These are phyloP conservation scores for Cercophora scortea DNA, from an alignment of 495 filamentous ascomycete species.

Conservation along the genomic window DNA sequence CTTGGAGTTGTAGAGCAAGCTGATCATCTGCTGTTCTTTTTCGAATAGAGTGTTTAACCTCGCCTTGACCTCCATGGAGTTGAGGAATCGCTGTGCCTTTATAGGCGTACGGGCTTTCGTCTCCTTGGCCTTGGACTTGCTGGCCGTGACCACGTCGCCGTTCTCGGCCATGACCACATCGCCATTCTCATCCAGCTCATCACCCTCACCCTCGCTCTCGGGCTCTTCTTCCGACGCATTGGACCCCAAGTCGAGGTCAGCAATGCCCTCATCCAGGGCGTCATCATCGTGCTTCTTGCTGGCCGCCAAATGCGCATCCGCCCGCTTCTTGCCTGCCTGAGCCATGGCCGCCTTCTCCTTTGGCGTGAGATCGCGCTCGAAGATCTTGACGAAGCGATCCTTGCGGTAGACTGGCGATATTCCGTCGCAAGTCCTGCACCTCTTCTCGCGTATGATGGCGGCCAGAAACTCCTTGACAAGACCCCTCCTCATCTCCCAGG, in stretches of 20 bases:
- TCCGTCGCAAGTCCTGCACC: slow-evolving; percentile 65
- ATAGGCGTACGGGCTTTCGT: slow-evolving; percentile 13
- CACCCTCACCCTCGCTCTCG: slow-evolving; percentile 38
- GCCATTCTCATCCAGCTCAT: slow-evolving; percentile 45
- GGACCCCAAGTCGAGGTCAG: slow-evolving; percentile 49
- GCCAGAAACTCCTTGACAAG: slow-evolving; percentile 76
- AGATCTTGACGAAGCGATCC: slow-evolving; percentile 85
- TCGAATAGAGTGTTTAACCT: slow-evolving; percentile 74
- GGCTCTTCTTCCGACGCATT: slow-evolving; percentile 41
- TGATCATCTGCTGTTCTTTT: slow-evolving; percentile 72
- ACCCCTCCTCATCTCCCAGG: slow-evolving; percentile 62
- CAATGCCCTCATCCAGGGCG: slow-evolving; percentile 59
- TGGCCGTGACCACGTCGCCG: slow-evolving; percentile 44
- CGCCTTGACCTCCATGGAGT: slow-evolving; percentile 65
- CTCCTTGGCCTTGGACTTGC: slow-evolving; percentile 17
- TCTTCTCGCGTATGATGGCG: slow-evolving; percentile 52
- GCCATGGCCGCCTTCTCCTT: slow-evolving; percentile 70
- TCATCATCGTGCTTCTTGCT: slow-evolving; percentile 25
- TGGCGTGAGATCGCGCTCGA: slow-evolving; percentile 63
- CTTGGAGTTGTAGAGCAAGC: slow-evolving; percentile 73
- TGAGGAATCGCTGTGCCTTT: slow-evolving; percentile 57
- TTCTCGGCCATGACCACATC: slow-evolving; percentile 45
- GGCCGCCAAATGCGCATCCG: slow-evolving; percentile 47
- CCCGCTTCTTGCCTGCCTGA: slow-evolving; percentile 56
- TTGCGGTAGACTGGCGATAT: slow-evolving; percentile 75